Conservation (phyloP, 441 rosid genomes). For the Dalechampia spathulata region DNA sequence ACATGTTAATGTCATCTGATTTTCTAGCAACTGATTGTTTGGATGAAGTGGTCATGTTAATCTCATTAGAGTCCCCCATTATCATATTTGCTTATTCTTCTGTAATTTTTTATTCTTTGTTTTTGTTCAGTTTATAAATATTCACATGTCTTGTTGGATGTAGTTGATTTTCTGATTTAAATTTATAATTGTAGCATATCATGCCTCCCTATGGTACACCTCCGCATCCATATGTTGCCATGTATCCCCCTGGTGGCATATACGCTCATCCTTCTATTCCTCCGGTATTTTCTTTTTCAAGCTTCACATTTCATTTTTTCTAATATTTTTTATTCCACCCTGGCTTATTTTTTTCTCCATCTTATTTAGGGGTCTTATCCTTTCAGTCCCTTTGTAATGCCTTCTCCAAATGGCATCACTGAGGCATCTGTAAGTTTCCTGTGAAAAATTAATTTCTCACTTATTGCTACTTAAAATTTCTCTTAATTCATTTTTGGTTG, state of each 20-base stretch:
- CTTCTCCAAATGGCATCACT: slow-evolving; percentile 78
- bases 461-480: slow-evolving; percentile 5
- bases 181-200: slow-evolving; percentile 53
- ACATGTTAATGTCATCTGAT: too few species aligned
- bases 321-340: background rate
- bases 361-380: slow-evolving; percentile 81
- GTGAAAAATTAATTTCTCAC: slow-evolving; percentile 8
- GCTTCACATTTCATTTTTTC: slow-evolving; percentile 5
- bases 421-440: slow-evolving; percentile 67
- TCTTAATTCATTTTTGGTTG: slow-evolving; percentile 1
- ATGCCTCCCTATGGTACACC: slow-evolving; percentile 97
- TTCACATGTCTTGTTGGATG: too few species aligned
- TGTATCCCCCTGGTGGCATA: slow-evolving; percentile 97
- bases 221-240: slow-evolving; percentile 87
- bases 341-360: slow-evolving; percentile 14
- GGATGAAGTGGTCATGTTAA: too few species aligned
- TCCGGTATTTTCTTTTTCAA: slow-evolving; percentile 43
- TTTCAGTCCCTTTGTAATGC: slow-evolving; percentile 90
- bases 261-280: slow-evolving; percentile 86
- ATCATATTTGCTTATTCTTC: too few species aligned
- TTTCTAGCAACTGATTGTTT: too few species aligned
- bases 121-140: too few species aligned
- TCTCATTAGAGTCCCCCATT: too few species aligned
- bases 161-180: too few species aligned
- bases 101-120: background rate